phyloP scores from a whole-genome alignment of 2,329 filamentous ascomycete genomes.

The Didymella exigua region DNA sequence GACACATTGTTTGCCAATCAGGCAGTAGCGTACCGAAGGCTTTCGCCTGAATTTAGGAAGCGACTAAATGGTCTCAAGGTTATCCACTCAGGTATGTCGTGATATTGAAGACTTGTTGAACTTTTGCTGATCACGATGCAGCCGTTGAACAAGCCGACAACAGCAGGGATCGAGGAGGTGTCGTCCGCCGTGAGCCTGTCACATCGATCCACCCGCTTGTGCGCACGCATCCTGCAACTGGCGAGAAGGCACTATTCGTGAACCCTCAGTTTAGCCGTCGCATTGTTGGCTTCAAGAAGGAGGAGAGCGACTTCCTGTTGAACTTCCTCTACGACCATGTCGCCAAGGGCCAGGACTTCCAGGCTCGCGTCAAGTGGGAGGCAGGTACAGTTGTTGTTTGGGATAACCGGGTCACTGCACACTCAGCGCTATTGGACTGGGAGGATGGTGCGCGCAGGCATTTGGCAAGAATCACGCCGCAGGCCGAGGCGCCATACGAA shows the following conservation, averaged over 20 bases:
- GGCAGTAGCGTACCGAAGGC: conserved; percentile 78
- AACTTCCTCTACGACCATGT: conserved; percentile 81
- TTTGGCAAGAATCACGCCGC: conserved; percentile 80
- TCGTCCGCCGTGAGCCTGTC: conserved; percentile 77
- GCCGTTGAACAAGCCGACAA: conserved; percentile 74
- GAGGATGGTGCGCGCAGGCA: conserved; percentile 77
- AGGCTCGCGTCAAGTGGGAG: conserved; percentile 77
- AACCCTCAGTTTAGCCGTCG: conserved; percentile 84
- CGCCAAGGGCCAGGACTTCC: conserved; percentile 72
- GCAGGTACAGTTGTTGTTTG: conserved; percentile 82
- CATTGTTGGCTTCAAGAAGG: conserved; percentile 83
- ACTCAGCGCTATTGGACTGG: conserved; percentile 84
- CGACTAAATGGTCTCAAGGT: conserved; percentile 80
- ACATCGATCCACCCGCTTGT: conserved; percentile 77
- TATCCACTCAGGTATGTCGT: conserved; percentile 71
- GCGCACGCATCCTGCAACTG: conserved; percentile 77
- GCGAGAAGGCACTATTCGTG: conserved; percentile 82
- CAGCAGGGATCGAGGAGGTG: conserved; percentile 68
- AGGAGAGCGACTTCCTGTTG: conserved; percentile 78
- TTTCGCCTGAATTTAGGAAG: conserved; percentile 79
- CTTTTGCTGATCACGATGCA: conserved; percentile 36
- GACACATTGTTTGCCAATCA: conserved; percentile 85
- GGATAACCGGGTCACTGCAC: conserved; percentile 82
- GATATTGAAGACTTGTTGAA: neutral
- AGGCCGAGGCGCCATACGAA: conserved; percentile 78